Base-by-base conservation (phyloP, 1,284 basidiomycete genomes). In the Ganoderma multipileum region DNA sequence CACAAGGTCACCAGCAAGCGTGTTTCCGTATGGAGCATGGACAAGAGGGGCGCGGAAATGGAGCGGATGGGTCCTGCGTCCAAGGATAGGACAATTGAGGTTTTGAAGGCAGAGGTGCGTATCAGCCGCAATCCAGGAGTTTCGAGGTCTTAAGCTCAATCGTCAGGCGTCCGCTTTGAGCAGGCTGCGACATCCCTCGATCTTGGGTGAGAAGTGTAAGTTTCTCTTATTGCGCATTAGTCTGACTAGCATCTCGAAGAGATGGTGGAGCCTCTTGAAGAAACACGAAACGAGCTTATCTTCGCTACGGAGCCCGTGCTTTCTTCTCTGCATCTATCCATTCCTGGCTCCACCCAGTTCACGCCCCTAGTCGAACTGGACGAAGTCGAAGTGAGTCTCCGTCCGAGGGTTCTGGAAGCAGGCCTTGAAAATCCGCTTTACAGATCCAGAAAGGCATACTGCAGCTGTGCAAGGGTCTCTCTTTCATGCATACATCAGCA, bases 221-320 rank as follows among this genome's bases (percentile, higher is more conserved):
- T 23, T 16, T 20, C 23, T n/a, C 38, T 11, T 18, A 3, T 11
- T 55, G 38, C 36, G n/a, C 38, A 11, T 55, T n/a, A 8, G 41
- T 66, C 69, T 68, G 50, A 65, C 65, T n/a, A 54, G n/a, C 26
- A 26, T 55, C 16, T 62, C 58, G 36, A 73, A 89, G 97, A 99
- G 82, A 95, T 99, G 89, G 96, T 98, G 33, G 97, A 99, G 81
- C 97, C 97, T n/a, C 83, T 98, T 57, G 97, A 99, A 80, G 97
- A 99, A 79, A 94, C 96, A 0, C 86, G 96, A 68, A 91, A 84
- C 60, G 94, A 97, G 74, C 83, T 99, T 59, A 90, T 93, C 26
- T 99, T 98, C 76, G 97, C 97, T 1, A 98, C 97, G 0, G 98
- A 99, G 78, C 91, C 91, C 33, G 83, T 98, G 52, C 82, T 95